Conservation (phyloP, 1,139 yeast species). For the Sporopachydermia cereana region DNA sequence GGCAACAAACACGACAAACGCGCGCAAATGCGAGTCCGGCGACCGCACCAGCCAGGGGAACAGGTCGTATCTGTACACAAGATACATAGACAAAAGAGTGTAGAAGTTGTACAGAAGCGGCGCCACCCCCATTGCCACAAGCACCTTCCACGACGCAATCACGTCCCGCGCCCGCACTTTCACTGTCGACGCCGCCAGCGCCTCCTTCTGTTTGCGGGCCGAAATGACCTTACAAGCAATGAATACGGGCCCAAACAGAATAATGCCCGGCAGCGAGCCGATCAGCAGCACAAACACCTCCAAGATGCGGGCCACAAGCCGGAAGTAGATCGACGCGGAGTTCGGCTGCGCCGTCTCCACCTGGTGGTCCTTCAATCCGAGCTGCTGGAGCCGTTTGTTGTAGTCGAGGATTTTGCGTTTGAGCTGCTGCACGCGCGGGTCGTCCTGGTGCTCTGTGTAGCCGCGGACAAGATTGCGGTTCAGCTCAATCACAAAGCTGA, state of each 20-base stretch:
- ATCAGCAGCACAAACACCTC: constrained; percentile 43
- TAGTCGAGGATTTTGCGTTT: constrained; percentile 53
- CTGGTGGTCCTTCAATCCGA: constrained; percentile 82
- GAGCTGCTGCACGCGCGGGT: constrained; percentile 52
- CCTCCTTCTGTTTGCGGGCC: constrained; percentile 57
- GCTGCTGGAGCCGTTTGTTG: constrained; percentile 50
- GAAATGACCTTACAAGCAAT: constrained; percentile 67
- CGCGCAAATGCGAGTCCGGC: neutral
- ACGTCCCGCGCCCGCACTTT: constrained; percentile 89
- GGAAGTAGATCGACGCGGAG: too few relatives aligned
- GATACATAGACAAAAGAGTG: constrained; percentile 44
- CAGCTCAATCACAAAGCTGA: constrained; percentile 80
- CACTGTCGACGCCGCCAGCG: constrained; percentile 80
- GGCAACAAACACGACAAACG: constrained; percentile 29
- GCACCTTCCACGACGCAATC: constrained; percentile 89
- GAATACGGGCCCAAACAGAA: constrained; percentile 80
- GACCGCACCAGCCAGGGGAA: neutral
- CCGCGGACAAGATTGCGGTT: constrained; percentile 77
- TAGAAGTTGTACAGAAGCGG: constrained; percentile 76
- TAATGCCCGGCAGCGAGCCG: constrained; percentile 74
- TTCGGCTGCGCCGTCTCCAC: constrained; percentile 49
- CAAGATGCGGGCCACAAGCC: constrained; percentile 26
- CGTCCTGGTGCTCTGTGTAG: constrained; percentile 59
- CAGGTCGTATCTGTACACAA: neutral
- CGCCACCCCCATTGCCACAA: constrained; percentile 80